Conservation (phyloP, 495 filamentous ascomycete species). For the Penicillium manginii region DNA sequence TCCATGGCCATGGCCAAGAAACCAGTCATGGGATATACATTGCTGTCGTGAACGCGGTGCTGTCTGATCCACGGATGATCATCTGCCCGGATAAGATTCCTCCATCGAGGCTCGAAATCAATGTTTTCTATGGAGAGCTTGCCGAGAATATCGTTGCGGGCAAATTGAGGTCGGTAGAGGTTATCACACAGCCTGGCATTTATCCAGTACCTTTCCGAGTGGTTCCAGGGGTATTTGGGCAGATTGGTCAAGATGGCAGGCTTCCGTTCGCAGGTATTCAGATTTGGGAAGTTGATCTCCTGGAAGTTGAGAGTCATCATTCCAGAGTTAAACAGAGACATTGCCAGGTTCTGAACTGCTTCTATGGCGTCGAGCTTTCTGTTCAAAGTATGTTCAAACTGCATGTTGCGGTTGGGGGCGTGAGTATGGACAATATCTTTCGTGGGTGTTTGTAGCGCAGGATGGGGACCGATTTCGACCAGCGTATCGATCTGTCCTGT, state of each 20-base stretch:
- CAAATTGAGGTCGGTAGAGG: conserved; percentile 26
- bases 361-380: conserved; percentile 28
- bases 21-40: conserved; percentile 55
- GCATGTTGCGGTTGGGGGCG: conserved; percentile 12
- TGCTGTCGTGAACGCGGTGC: conserved; percentile 49
- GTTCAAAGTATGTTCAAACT: conserved; percentile 30
- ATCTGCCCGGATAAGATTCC: conserved; percentile 33
- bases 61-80: conserved; percentile 43
- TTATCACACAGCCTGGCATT: conserved; percentile 29
- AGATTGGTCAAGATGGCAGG: conserved; percentile 33
- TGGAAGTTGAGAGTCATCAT: conserved; percentile 27
- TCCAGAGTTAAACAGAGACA: conserved; percentile 27
- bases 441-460: conserved; percentile 56
- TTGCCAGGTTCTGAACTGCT: conserved; percentile 29
- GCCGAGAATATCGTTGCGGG: conserved; percentile 36
- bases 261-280: conserved; percentile 7
- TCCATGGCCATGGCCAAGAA: conserved; percentile 57
- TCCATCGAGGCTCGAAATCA: conserved; percentile 36
- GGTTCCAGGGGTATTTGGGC: conserved; percentile 43
- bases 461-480: conserved; percentile 69
- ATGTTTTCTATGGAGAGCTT: conserved; percentile 27
- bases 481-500: conserved; percentile 35
- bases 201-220: conserved; percentile 38
- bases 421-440: conserved; percentile 37
- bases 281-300: conserved; percentile 29